phyloP scores from a whole-genome alignment of 1,284 basidiomycete species.

The Paramarasmius palmivorus region DNA sequence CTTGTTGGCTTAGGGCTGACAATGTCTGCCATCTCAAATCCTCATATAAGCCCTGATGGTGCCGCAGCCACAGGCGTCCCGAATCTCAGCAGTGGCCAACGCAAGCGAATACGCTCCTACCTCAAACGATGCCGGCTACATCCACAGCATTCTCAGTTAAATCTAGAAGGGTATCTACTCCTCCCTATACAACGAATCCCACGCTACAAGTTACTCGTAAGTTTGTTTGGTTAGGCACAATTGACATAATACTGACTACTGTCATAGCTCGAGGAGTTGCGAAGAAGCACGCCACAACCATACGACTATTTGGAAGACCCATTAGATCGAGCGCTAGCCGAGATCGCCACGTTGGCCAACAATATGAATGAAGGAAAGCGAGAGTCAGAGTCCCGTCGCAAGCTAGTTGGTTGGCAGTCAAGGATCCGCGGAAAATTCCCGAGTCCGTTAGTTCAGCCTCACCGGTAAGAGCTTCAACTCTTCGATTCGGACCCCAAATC shows the following conservation, averaged over 20 bases:
- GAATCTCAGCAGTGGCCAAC: slow-evolving; percentile 69
- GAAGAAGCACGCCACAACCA: slow-evolving; percentile 79
- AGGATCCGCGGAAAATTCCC: slow-evolving; percentile 91
- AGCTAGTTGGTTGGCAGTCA: slow-evolving; percentile 90
- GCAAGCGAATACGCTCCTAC: slow-evolving; percentile 85
- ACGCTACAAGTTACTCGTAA: slow-evolving; percentile 88
- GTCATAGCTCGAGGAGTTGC: slow-evolving; percentile 79
- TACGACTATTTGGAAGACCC: slow-evolving; percentile 76
- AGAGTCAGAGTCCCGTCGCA: slow-evolving; percentile 86
- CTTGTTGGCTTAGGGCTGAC: slow-evolving; percentile 62
- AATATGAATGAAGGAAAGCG: slow-evolving; percentile 98
- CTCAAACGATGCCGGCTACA: slow-evolving; percentile 84
- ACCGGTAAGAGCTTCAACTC: no score
- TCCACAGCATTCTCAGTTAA: slow-evolving; percentile 94
- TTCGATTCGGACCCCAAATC: no score
- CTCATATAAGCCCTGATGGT: slow-evolving; percentile 43
- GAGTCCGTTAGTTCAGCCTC: slow-evolving; percentile 95
- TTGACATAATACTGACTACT: slow-evolving; percentile 5
- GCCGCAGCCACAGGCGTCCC: slow-evolving; percentile 39
- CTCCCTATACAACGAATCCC: slow-evolving; percentile 97
- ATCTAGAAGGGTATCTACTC: slow-evolving; percentile 91
- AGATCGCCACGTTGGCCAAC: slow-evolving; percentile 85
- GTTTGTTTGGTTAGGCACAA: slow-evolving; percentile 22
- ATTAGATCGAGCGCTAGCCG: slow-evolving; percentile 81
- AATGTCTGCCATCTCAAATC: slow-evolving; percentile 56